Evolutionary conservation across 1,284 basidiomycete genomes (phyloP).

Genomic region (Sanguinoderma infundibulare): DNA sequence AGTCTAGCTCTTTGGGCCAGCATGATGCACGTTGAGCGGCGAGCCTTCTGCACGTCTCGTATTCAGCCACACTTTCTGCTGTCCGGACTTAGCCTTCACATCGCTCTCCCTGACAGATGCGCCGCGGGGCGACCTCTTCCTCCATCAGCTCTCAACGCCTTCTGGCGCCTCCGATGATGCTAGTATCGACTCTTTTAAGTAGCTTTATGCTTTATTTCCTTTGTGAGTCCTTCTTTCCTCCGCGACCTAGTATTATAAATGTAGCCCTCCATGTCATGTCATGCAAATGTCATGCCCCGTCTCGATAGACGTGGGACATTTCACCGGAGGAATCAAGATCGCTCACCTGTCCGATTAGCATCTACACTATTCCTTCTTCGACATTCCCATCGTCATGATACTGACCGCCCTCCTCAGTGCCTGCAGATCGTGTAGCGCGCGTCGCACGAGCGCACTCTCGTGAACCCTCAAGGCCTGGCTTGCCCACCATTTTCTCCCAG

Average conservation of each 20-base stretch:
- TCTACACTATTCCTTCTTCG: not conserved
- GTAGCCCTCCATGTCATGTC: not conserved
- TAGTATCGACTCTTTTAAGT: not conserved
- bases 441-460: no score
- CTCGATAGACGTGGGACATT: not conserved
- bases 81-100: not conserved
- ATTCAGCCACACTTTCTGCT: not conserved
- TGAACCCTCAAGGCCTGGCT: not conserved
- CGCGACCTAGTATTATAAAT: not conserved
- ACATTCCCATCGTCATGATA: not conserved
- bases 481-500: not conserved
- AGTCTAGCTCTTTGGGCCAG: not conserved
- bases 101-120: not conserved
- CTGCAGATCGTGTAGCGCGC: slow-evolving; percentile 1
- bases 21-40: not conserved
- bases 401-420: not conserved
- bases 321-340: not conserved
- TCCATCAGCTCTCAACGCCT: not conserved
- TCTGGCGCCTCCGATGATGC: not conserved
- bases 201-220: not conserved
- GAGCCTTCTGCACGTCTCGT: not conserved
- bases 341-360: not conserved
- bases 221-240: not conserved
- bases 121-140: not conserved
- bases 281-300: not conserved